These are phyloP conservation scores for Coemansia sp. DNA, from an alignment of 192 early-diverging fungal species.

Conservation along the genomic window DNA sequence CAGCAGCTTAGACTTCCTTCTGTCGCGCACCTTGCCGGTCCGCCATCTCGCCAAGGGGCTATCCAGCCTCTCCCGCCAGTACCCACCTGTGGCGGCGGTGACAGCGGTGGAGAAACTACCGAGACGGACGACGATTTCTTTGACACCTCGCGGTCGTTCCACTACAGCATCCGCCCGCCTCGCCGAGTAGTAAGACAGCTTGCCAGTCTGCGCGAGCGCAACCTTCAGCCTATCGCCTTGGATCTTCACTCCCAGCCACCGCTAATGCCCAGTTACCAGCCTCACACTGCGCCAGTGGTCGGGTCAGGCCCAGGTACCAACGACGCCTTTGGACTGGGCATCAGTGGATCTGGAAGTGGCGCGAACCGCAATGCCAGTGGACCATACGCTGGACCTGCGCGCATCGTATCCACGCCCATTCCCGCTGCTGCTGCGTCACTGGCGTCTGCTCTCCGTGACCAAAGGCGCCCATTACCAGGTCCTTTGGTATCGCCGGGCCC, in stretches of 20 bases:
- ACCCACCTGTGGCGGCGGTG: neutral
- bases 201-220: constrained; percentile 35
- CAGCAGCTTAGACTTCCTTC: neutral
- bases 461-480: neutral
- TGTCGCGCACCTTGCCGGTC: neutral
- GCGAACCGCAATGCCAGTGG: neutral
- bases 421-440: constrained; percentile 14
- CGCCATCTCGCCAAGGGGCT: neutral
- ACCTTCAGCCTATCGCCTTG: constrained; percentile 26
- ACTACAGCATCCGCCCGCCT: constrained; percentile 43
- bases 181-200: constrained; percentile 43
- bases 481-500: neutral
- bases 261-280: constrained; percentile 8
- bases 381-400: constrained; percentile 7
- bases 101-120: constrained; percentile 43
- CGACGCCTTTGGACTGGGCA: constrained; percentile 34
- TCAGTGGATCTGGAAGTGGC: constrained; percentile 8
- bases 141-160: constrained; percentile 25
- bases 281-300: constrained; percentile 29
- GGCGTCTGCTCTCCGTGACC: constrained; percentile 2
- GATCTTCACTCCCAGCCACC: constrained; percentile 13
- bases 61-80: neutral
- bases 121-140: constrained; percentile 58
- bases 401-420: constrained; percentile 40
- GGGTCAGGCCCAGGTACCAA: neutral